Base-by-base conservation (phyloP, 768 basidiomycete genomes). In the Termitomyces eurrhizus region DNA sequence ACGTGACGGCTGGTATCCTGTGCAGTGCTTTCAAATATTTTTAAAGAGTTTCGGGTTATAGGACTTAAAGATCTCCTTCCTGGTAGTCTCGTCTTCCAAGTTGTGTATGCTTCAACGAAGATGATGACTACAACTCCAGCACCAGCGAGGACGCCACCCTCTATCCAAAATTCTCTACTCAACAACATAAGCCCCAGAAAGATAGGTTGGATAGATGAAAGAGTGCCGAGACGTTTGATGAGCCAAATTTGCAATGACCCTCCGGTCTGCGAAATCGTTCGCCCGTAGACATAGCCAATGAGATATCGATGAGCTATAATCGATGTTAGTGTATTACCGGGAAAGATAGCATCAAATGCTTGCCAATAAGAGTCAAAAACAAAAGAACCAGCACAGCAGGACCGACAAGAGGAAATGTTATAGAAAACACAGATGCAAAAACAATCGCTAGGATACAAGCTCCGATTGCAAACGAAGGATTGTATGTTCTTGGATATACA, bases 191-290 rank as follows among this genome's bases (percentile, higher is more conserved):
- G 78, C 2, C 92, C 91, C 18, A 92, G 75, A 41, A 93, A 75
- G 51, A 89, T 78, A 29, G 92, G 91, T 66, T 93, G 90, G 63
- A 92, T 75, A 0, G 84, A 83, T 11, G 90, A 70, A 9, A 89
- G 73, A n/a, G 86, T 86, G 45, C 83, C 90, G 52, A 93, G 81
- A 53, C 89, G 82, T 56, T 85, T 84, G 44, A 92, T 70, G 4
- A 92, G 75, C 89, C 90, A 92, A 33, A 93, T 80, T 63, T 89
- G 86, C 24, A 91, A 71, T 32, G 87, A 72, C 7, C 90, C 90
- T 14, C 90, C 90, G 1, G 90, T 90, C 68, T 89, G 87, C 7
- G 88, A 88, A 60, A 83, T 82, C 29, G 85, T 87, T 44, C 88
- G 80, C 1, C 82, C 89, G 67, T 87, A 89, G 21, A 92, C 89